Base-by-base conservation (phyloP, 1,139 yeast species). In the Magnusiomyces suaveolens region DNA sequence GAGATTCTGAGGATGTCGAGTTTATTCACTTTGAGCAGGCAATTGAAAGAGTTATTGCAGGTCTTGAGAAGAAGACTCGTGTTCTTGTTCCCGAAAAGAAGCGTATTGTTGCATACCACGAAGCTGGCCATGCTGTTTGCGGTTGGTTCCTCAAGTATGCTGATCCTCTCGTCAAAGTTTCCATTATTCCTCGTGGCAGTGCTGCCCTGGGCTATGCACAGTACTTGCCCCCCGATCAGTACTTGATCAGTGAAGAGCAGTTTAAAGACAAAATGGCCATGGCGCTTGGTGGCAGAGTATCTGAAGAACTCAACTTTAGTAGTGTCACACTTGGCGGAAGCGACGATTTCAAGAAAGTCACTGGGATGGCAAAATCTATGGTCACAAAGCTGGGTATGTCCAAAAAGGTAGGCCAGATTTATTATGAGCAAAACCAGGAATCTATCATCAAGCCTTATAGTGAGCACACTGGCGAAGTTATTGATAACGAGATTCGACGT, bases 121-220 rank as follows among this genome's bases (percentile, higher is more conserved):
- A 92, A 72, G 98, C 98, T 1, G 98, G 98, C 0, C 98, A 92
- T 70, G 98, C 98, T 2, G 82, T 92, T 57, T 90, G 97, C 72
- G 98, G 98, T 14, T 92, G 98, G 98, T 89, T 74, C 67, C 77
- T 92, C 65, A 80, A 83, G 71, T 79, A 78, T 70, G 96, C 97
- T 1, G 96, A 89, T 66, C 98, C 98, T 10, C 75, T 92, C 59
- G 79, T 92, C 61, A 92, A 92, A 72, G 98, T 92, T 20, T 87
- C 97, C 6, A 92, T 92, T 64, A 88, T 92, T 60, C 98, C 98
- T 54, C 82, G 97, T 67, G 97, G 97, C 10, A 89, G 84, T 72
- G 96, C 95, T 54, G 96, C 97, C 1, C 76, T 92, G 55, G 98
- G 98, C n/a, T 92, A 92, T 69, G 98, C 98, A 1, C 97, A 92